A percentile compares a stretch with the other conserved stretches of the same genome.
These are phyloP conservation scores for Exsudoporus frostii DNA, from an alignment of 768 basidiomycete species.

Conservation along the genomic window DNA sequence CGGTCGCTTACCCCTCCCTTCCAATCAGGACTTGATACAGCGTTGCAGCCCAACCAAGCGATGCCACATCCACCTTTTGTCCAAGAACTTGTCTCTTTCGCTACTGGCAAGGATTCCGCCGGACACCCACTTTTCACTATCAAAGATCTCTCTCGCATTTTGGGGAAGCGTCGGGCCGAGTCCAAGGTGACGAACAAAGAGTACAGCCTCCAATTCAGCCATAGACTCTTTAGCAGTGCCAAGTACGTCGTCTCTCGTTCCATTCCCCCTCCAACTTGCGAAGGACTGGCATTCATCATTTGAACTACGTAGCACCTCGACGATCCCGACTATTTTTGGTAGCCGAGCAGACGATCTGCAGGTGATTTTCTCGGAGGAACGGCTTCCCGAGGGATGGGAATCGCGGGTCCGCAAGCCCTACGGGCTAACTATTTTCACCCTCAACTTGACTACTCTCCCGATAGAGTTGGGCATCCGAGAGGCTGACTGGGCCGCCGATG, in stretches of 20 bases:
- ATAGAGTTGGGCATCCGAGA: constrained; percentile 13
- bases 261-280: background rate
- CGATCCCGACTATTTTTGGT: constrained; percentile 62
- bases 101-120: constrained; percentile 53
- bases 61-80: constrained; percentile 48
- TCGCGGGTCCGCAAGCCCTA: constrained; percentile 46
- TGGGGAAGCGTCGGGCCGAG: constrained; percentile 60
- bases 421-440: constrained; percentile 56
- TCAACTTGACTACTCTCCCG: constrained; percentile 37
- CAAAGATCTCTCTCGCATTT: constrained; percentile 55
- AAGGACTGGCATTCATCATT: background rate
- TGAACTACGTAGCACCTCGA: constrained; percentile 46
- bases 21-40: constrained; percentile 51
- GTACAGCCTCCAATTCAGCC: constrained; percentile 47
- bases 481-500: constrained; percentile 8
- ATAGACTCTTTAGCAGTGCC: constrained; percentile 61
- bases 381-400: constrained; percentile 72
- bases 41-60: constrained; percentile 49
- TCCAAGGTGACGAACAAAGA: constrained; percentile 51
- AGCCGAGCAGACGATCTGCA: constrained; percentile 54
- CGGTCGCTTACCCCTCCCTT: background rate
- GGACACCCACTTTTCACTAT: constrained; percentile 49
- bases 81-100: constrained; percentile 53
- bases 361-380: constrained; percentile 58
- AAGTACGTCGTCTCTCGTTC: constrained; percentile 47